These are phyloP conservation scores for Suillus subalutaceus DNA, from an alignment of 768 basidiomycete genomes.

Conservation along the genomic window DNA sequence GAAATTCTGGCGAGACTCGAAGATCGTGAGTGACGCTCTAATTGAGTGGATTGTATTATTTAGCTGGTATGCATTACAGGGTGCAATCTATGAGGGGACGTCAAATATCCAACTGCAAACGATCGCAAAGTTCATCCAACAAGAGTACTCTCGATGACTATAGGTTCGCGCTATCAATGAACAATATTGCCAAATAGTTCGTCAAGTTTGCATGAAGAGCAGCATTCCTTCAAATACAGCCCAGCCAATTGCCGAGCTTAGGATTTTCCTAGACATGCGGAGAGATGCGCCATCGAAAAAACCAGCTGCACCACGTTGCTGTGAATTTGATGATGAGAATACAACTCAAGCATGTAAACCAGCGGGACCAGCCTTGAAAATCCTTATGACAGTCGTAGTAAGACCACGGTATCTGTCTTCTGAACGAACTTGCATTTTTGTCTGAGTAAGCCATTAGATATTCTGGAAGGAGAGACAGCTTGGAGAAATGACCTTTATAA, in stretches of 20 bases:
- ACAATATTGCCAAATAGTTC: conserved; percentile 3
- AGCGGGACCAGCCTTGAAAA: conserved; percentile 61
- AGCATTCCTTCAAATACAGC: conserved; percentile 83
- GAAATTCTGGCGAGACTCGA: conserved; percentile 96
- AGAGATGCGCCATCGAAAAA: conserved; percentile 89
- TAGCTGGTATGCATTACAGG: conserved; percentile 43
- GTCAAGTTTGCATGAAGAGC: conserved; percentile 51
- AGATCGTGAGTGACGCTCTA: conserved; percentile 67
- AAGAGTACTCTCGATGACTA: conserved; percentile 60
- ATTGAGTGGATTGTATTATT: conserved; percentile 4
- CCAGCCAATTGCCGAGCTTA: conserved; percentile 92
- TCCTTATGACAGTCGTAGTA: conserved; percentile 58
- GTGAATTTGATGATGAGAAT: conserved; percentile 11
- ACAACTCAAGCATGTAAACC: not conserved
- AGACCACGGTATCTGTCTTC: conserved; percentile 78
- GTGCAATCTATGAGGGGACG: conserved; percentile 92
- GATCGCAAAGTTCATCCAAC: conserved; percentile 90
- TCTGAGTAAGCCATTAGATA: conserved; percentile 46
- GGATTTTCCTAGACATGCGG: conserved; percentile 81
- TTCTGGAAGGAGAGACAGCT: not conserved
- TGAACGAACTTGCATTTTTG: conserved; percentile 89
- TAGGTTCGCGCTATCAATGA: not conserved
- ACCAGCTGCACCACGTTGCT: conserved; percentile 81
- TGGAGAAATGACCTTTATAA: conserved; percentile 72
- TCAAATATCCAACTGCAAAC: conserved; percentile 99